Base-by-base conservation (phyloP, 495 filamentous ascomycete species). In the Aspergillus olivimuriae region DNA sequence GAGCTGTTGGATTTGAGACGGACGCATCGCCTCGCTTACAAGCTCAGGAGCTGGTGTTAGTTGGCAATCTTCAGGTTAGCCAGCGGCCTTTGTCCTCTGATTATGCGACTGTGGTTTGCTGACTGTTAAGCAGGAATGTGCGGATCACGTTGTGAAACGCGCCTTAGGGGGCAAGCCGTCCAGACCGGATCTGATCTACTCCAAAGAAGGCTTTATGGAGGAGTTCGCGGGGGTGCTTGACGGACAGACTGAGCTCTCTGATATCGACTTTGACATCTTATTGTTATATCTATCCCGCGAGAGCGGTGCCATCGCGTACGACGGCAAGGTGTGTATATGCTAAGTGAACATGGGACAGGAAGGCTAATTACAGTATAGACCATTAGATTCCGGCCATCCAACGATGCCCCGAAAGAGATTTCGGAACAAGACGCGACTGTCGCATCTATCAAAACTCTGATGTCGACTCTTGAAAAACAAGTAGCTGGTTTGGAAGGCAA, bases 351-450 rank as follows among this genome's bases (percentile, higher is more conserved):
- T 10, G 18, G 10, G 20, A 35, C 16, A 19, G 18, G 35, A 3
- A 22, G 32, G 17, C 28, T 43, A 53, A 51, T 50, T 17, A 48
- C 40, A 34, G 50, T 34, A 50, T 48, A 78, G 60, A 90, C 78
- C 0, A 77, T 96, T 54, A 90, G 86, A 60, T 86, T 98, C 62
- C 78, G 73, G 50, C 56, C 66, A 6, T 63, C 61, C 21, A 61
- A 70, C 19, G 60, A 73, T 15, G 60, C 68, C 4, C 53, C 68
- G 2, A 28, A 55, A 4, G 52, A 68, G 1, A 83, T 95, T 35
- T 84, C 84, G 3, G 59, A 76, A 19, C 77, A 91, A 50, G 94
- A 98, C 63, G 73, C 69, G 5, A 84, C 87, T 0, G 85, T 96
- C 43, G 87, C 88, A 2, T 82, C 79, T 22, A 75, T 94, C 23